Evolutionary conservation across 768 basidiomycete species (phyloP).

Genomic region (Suillus brevipes): DNA sequence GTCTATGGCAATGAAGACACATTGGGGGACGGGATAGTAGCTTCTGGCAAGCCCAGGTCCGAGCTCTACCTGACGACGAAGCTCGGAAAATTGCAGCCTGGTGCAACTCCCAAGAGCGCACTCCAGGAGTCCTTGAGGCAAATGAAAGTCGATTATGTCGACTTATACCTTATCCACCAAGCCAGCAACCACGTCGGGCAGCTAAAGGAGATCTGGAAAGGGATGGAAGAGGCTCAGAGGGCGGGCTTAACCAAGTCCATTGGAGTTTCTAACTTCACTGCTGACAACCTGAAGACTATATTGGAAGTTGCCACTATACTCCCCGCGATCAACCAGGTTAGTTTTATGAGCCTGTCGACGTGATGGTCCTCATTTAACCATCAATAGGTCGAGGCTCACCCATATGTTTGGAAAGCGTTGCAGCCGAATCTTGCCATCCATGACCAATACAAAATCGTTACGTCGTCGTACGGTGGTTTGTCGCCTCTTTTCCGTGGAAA

Average conservation of each 20-base stretch:
- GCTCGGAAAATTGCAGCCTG: conserved; percentile 34
- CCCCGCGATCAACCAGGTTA: conserved; percentile 58
- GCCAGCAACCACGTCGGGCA: conserved; percentile 40
- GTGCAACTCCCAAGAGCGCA: conserved; percentile 47
- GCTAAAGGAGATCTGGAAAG: conserved; percentile 56
- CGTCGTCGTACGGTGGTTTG: conserved; percentile 42
- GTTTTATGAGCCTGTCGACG: neutral
- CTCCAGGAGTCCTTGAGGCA: conserved; percentile 55
- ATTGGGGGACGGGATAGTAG: conserved; percentile 51
- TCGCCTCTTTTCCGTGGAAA: conserved; percentile 36
- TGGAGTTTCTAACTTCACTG: conserved; percentile 58
- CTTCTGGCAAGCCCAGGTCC: conserved; percentile 50
- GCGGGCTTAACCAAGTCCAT: conserved; percentile 43
- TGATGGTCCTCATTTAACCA: neutral
- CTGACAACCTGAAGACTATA: conserved; percentile 43
- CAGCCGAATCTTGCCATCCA: conserved; percentile 36
- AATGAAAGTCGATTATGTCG: conserved; percentile 55
- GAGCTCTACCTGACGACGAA: conserved; percentile 67
- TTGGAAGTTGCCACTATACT: conserved; percentile 42
- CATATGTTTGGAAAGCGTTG: conserved; percentile 48
- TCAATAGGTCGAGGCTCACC: conserved; percentile 52
- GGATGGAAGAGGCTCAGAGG: conserved; percentile 55
- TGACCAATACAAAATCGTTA: conserved; percentile 38
- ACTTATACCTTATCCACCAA: conserved; percentile 64
- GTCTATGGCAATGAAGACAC: conserved; percentile 55